Percentiles rank a stretch among this genome's conserved stretches.
Evolutionary conservation across 352 stramenopile genomes (phyloP).

Genomic region (Globisporangium mamillatum): DNA sequence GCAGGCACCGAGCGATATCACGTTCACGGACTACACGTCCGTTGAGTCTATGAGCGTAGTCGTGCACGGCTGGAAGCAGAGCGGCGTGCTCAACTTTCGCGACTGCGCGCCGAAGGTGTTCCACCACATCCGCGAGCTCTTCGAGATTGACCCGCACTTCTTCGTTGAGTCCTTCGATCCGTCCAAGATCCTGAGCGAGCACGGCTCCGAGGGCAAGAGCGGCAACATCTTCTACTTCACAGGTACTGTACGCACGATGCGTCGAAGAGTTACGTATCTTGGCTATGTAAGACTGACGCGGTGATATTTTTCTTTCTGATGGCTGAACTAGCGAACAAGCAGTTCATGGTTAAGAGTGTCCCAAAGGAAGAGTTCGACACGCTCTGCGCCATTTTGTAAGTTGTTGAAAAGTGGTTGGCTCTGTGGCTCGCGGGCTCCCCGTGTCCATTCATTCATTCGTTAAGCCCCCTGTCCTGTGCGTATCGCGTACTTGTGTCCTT

Average conservation of each 20-base stretch:
- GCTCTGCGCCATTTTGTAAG: slow-evolving; percentile 72
- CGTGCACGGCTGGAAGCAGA: slow-evolving; percentile 55
- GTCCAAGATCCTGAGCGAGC: slow-evolving; percentile 65
- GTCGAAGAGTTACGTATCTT: background rate
- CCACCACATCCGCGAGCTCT: slow-evolving; percentile 70
- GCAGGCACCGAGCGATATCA: slow-evolving; percentile 29
- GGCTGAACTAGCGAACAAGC: slow-evolving; percentile 60
- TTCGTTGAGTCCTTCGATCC: slow-evolving; percentile 80
- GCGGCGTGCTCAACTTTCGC: slow-evolving; percentile 60
- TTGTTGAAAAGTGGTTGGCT: background rate
- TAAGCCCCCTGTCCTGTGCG: no score
- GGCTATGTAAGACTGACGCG: slow-evolving; percentile 4
- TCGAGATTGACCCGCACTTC: slow-evolving; percentile 64
- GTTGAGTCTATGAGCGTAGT: slow-evolving; percentile 71
- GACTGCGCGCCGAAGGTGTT: slow-evolving; percentile 82
- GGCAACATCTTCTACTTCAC: slow-evolving; percentile 90
- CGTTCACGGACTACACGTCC: slow-evolving; percentile 69
- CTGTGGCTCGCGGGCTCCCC: background rate
- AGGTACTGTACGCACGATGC: slow-evolving; percentile 16
- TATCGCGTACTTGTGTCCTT: no score
- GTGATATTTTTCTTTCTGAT: background rate
- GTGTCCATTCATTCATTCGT: background rate
- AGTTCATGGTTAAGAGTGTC: slow-evolving; percentile 89
- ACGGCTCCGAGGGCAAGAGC: slow-evolving; percentile 80
- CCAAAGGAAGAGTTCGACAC: slow-evolving; percentile 84